A percentile compares a stretch with the other conserved stretches of the same genome.
These are phyloP conservation scores for Pseudocercospora cruenta DNA, from an alignment of 2,329 filamentous ascomycete species.

Conservation along the genomic window DNA sequence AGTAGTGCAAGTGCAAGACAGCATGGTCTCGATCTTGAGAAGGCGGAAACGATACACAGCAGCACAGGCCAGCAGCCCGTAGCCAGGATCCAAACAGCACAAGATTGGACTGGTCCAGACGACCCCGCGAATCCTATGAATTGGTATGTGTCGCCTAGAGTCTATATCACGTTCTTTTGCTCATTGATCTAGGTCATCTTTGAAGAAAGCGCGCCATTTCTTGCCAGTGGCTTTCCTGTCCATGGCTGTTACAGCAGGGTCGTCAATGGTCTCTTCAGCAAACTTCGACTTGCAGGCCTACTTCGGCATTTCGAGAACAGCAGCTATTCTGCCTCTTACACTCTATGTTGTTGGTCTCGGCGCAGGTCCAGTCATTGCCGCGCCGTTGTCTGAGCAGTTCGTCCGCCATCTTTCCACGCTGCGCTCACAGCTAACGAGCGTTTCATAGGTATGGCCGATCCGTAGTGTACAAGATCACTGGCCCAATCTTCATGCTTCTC, in stretches of 20 bases:
- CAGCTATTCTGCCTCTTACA: constrained; percentile 59
- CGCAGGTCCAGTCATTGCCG: constrained; percentile 63
- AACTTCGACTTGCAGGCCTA: constrained; percentile 34
- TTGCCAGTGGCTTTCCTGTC: constrained; percentile 24
- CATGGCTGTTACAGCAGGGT: constrained; percentile 34
- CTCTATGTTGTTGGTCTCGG: constrained; percentile 66
- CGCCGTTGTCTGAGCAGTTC: constrained; percentile 49
- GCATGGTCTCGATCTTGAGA: constrained; percentile 31
- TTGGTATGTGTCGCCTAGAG: not conserved
- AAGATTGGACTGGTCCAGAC: constrained; percentile 34
- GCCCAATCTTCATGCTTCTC: constrained; percentile 42
- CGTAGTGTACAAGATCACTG: constrained; percentile 41
- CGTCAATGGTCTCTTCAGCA: constrained; percentile 31
- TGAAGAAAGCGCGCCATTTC: constrained; percentile 25
- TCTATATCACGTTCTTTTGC: not conserved
- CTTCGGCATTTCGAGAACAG: constrained; percentile 60
- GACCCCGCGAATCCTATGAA: constrained; percentile 31
- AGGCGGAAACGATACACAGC: constrained; percentile 7
- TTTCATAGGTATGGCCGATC: constrained; percentile 40
- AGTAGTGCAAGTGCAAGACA: constrained; percentile 16
- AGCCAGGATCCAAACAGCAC: constrained; percentile 20
- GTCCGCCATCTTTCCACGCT: constrained; percentile 52
- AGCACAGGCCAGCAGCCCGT: constrained; percentile 3
- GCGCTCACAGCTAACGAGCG: constrained; percentile 35
- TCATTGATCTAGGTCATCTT: constrained; percentile 25